Conservation (phyloP, 805 yeast genomes). For the Wickerhamiella galacta region DNA sequence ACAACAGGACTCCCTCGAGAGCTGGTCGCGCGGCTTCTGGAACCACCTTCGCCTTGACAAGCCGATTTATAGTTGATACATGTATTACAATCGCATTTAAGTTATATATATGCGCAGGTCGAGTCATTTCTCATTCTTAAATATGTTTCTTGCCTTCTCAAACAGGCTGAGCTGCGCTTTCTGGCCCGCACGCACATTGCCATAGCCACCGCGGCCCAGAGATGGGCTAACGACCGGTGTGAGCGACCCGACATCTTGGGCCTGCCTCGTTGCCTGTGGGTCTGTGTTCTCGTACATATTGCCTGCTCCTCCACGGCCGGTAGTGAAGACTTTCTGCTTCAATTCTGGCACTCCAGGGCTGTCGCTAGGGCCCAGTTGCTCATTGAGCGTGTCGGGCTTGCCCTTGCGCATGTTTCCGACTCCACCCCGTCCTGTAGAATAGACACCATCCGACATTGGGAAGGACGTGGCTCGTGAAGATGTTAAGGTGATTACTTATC, state of each 20-base stretch:
- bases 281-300: conserved; percentile 51
- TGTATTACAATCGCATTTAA: too few species aligned
- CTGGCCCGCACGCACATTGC: conserved; percentile 34
- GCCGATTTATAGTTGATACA: too few species aligned
- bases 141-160: conserved; percentile 30
- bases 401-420: conserved; percentile 47
- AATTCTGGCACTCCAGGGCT: conserved; percentile 31
- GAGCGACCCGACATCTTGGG: conserved; percentile 51
- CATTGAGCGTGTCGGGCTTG: conserved; percentile 31
- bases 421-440: conserved; percentile 69
- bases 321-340: conserved; percentile 36
- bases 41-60: too few species aligned
- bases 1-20: too few species aligned
- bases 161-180: conserved; percentile 22
- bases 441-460: too few species aligned
- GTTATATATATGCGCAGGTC: too few species aligned
- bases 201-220: conserved; percentile 52
- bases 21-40: too few species aligned
- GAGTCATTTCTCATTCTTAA: conserved; percentile 14
- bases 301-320: conserved; percentile 71
- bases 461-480: too few species aligned
- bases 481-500: too few species aligned
- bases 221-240: conserved; percentile 24
- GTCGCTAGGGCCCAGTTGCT: conserved; percentile 41
- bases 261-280: conserved; percentile 34